Conservation (phyloP, 306 rosid genomes). For the Prunus dulcis region DNA sequence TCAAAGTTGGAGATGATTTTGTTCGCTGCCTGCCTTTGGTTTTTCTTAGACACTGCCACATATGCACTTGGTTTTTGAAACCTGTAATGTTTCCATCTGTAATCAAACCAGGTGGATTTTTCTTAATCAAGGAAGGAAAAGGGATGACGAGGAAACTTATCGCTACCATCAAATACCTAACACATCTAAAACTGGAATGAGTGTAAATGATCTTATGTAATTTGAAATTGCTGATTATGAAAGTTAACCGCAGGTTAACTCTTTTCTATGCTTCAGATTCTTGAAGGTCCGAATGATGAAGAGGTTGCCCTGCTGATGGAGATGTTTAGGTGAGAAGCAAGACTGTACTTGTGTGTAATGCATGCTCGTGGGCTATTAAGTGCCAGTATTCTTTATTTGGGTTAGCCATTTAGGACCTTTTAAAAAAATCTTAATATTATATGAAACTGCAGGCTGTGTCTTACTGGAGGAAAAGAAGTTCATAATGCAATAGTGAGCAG, state of each 20-base stretch:
- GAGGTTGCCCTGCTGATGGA: conserved; percentile 94
- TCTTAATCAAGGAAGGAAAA: not conserved
- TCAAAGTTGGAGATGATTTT: not conserved
- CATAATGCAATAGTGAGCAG: conserved; percentile 94
- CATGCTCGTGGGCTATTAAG: conserved; percentile 3
- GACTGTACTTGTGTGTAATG: conserved; percentile 11
- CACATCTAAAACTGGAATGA: conserved; percentile 10
- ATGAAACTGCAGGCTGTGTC: conserved; percentile 63
- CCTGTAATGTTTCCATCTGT: not conserved
- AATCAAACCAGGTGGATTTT: not conserved
- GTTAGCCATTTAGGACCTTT: not conserved
- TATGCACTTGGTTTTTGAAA: not conserved
- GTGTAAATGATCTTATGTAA: conserved; percentile 21
- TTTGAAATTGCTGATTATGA: conserved; percentile 50
- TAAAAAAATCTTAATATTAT: conserved; percentile 5
- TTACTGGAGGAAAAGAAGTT: conserved; percentile 90
- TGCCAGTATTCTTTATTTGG: conserved; percentile 10
- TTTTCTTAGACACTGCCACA: not conserved
- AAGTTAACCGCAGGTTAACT: conserved; percentile 62
- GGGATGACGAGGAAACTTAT: not conserved
- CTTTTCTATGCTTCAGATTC: conserved; percentile 81
- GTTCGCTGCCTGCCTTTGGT: not conserved
- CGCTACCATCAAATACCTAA: not conserved
- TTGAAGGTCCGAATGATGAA: conserved; percentile 84
- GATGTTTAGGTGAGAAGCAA: conserved; percentile 84